phyloP scores from a whole-genome alignment of 2,329 filamentous ascomycete genomes.

The Teratosphaeria viscida region DNA sequence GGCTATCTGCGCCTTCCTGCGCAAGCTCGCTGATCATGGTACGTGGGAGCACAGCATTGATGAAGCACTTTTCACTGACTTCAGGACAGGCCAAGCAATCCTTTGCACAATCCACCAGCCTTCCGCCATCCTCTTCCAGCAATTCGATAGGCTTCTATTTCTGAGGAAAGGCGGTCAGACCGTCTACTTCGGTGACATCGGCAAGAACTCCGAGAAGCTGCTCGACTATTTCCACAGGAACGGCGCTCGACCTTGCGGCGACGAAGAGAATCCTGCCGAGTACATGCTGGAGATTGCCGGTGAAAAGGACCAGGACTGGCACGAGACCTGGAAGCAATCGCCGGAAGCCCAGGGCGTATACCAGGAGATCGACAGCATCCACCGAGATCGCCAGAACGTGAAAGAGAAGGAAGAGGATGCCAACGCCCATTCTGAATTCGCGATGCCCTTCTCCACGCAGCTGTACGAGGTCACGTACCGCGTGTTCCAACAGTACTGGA shows the following conservation, averaged over 20 bases:
- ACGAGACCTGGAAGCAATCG: conserved; percentile 29
- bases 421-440: conserved; percentile 32
- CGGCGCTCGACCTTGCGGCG: conserved; percentile 49
- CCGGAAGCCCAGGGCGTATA: conserved; percentile 23
- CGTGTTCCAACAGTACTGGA: conserved; percentile 36
- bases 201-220: conserved; percentile 31
- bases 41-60: not conserved
- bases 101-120: conserved; percentile 41
- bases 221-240: conserved; percentile 50
- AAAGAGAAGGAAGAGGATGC: conserved; percentile 22
- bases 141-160: conserved; percentile 36
- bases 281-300: conserved; percentile 54
- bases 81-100: conserved; percentile 25
- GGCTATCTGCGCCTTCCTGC: conserved; percentile 52
- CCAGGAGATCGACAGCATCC: conserved; percentile 30
- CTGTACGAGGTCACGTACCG: conserved; percentile 30
- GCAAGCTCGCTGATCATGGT: conserved; percentile 43
- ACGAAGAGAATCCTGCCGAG: conserved; percentile 59
- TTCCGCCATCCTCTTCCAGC: conserved; percentile 34
- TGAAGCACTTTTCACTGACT: not conserved
- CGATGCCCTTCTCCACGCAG: conserved; percentile 30
- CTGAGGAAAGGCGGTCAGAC: conserved; percentile 35
- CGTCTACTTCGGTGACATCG: conserved; percentile 40
- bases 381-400: conserved; percentile 25
- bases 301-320: conserved; percentile 32